These are phyloP conservation scores for Lindgomyces ingoldianus DNA, from an alignment of 495 filamentous ascomycete species.

Conservation along the genomic window DNA sequence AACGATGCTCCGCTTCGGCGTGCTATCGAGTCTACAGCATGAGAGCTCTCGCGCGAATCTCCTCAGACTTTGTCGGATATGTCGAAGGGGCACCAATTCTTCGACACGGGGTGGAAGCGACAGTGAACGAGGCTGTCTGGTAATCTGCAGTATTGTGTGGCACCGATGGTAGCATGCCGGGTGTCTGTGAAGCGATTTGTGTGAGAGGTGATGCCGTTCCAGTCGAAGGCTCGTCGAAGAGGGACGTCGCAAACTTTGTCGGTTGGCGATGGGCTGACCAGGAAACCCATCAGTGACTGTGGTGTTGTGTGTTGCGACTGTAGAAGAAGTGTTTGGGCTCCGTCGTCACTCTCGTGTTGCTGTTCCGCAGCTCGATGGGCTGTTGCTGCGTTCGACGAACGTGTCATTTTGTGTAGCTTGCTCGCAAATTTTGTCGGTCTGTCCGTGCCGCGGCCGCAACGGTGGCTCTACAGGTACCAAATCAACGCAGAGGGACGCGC, in stretches of 20 bases:
- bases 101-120: background rate
- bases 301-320: background rate
- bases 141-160: slow-evolving; percentile 9
- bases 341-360: background rate
- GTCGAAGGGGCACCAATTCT: background rate
- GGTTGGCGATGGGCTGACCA: slow-evolving; percentile 10
- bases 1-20: slow-evolving; percentile 6
- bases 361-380: background rate
- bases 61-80: slow-evolving; percentile 6
- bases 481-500: slow-evolving; percentile 11
- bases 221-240: background rate
- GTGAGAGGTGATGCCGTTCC: slow-evolving; percentile 3
- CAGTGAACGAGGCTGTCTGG: background rate
- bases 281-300: slow-evolving; percentile 10
- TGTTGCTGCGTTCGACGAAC: slow-evolving; percentile 1
- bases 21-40: slow-evolving; percentile 5
- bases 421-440: slow-evolving; percentile 3
- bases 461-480: slow-evolving; percentile 2
- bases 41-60: slow-evolving; percentile 14
- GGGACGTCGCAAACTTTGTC: slow-evolving; percentile 13
- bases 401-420: slow-evolving; percentile 6
- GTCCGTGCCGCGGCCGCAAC: slow-evolving; percentile 4
- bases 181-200: background rate
- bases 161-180: slow-evolving; percentile 3
- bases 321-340: background rate